These are phyloP conservation scores for Claviceps humidiphila DNA, from an alignment of 2,329 filamentous ascomycete species.

Conservation along the genomic window DNA sequence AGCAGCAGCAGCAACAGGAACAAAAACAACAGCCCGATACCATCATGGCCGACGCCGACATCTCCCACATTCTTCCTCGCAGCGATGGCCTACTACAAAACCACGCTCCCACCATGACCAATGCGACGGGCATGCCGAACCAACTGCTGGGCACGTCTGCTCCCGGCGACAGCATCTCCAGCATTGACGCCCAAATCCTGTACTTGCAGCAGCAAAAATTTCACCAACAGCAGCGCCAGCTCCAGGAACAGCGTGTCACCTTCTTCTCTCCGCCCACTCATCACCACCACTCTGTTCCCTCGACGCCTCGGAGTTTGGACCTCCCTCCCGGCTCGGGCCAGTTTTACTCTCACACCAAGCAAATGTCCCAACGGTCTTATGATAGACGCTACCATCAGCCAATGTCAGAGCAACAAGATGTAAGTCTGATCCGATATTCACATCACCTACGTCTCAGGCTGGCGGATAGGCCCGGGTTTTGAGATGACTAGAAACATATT, in stretches of 20 bases:
- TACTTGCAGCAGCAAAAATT: slow-evolving; percentile 51
- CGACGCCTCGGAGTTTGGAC: slow-evolving; percentile 70
- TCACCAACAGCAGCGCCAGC: slow-evolving; percentile 44
- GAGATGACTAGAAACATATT: neutral
- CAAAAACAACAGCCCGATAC: slow-evolving; percentile 20
- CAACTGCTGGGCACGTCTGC: slow-evolving; percentile 27
- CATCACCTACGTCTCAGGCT: too few species aligned
- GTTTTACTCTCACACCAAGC: slow-evolving; percentile 46
- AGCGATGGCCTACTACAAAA: slow-evolving; percentile 26
- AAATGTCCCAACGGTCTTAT: slow-evolving; percentile 43
- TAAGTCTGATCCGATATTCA: slow-evolving; percentile 20
- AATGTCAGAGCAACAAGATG: slow-evolving; percentile 57
- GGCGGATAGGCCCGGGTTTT: neutral
- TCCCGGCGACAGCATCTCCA: slow-evolving; percentile 39
- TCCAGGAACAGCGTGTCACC: slow-evolving; percentile 43
- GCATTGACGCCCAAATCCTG: slow-evolving; percentile 53
- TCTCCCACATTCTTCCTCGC: slow-evolving; percentile 17
- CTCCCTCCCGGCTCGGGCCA: slow-evolving; percentile 48
- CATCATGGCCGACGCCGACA: slow-evolving; percentile 22
- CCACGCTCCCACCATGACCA: slow-evolving; percentile 34
- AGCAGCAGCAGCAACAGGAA: slow-evolving; percentile 11
- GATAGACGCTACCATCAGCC: slow-evolving; percentile 51
- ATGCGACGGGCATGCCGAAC: slow-evolving; percentile 32
- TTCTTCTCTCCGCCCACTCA: slow-evolving; percentile 27
- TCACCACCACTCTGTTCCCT: slow-evolving; percentile 53